Evolutionary conservation across 352 stramenopile genomes (phyloP).

Genomic region (Phytophthora quininea): DNA sequence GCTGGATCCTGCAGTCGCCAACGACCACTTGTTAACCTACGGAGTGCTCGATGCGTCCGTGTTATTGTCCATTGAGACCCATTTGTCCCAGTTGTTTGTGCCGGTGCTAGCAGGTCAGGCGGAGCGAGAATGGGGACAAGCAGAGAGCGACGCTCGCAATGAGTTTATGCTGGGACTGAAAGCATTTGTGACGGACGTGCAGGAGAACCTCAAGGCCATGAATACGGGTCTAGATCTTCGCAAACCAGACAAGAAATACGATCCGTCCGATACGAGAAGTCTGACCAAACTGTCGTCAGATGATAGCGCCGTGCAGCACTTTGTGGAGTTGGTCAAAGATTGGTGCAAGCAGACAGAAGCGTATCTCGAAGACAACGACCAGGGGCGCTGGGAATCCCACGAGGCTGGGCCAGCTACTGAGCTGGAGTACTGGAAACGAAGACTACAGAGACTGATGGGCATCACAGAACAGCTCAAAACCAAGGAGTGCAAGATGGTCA

Average conservation of each 20-base stretch:
- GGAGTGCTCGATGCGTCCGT: slow-evolving; percentile 76
- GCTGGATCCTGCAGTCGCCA: slow-evolving; percentile 66
- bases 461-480: slow-evolving; percentile 92
- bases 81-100: slow-evolving; percentile 75
- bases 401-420: slow-evolving; percentile 84
- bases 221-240: slow-evolving; percentile 86
- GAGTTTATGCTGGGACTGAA: slow-evolving; percentile 87
- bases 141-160: slow-evolving; percentile 64
- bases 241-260: slow-evolving; percentile 86
- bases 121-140: slow-evolving; percentile 68
- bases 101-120: slow-evolving; percentile 48
- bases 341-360: slow-evolving; percentile 89
- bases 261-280: slow-evolving; percentile 68
- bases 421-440: slow-evolving; percentile 88
- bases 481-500: slow-evolving; percentile 90
- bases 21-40: slow-evolving; percentile 75
- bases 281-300: slow-evolving; percentile 74
- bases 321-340: slow-evolving; percentile 88
- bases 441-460: slow-evolving; percentile 82
- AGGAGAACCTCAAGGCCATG: slow-evolving; percentile 91
- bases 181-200: slow-evolving; percentile 83
- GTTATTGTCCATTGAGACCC: slow-evolving; percentile 72
- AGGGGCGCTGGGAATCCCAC: slow-evolving; percentile 79
- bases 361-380: slow-evolving; percentile 88
- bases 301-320: slow-evolving; percentile 77